Evolutionary conservation across 2,329 filamentous ascomycete species (phyloP), one percentile per base, ranked within the genome.

Genomic region (Sporothrix dimorphospora): DNA sequence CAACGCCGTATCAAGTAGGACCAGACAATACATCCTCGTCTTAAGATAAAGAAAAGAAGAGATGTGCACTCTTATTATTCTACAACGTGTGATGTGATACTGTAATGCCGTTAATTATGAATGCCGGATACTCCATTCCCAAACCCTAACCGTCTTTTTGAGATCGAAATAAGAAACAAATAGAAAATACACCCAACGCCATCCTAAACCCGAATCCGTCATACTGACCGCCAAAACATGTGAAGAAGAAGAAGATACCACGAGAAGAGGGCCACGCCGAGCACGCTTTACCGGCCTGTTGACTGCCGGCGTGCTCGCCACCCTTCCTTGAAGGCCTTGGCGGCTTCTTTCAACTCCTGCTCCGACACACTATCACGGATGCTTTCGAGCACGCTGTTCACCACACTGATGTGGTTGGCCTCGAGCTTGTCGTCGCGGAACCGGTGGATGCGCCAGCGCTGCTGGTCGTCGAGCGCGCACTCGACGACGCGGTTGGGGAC

Each of bases 371-470:
- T 90, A 78, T 98, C 94, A 73, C 90, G 87, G 76, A 99, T 98
- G 81, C 93, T 97, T 75, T 95, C 91, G 73, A 98, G 86, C 4
- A 99, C 96, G 79, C 92, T 97, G 34, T 90, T 85, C 1, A 98
- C 93, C 0, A 93, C 95, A 21, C 85, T 90, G 73, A 92, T 91
- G 81, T 98, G 94, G 78, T 99, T 99, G 0, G 93, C 94, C 76
- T 97, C 92, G 38, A 86, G 85, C 83, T 99, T 99, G 81, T 99
- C 96, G 78, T 98, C 94, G 69, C 96, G 88, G 81, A 98, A 95
- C 40, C 94, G 90, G 76, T 96, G 91, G 80, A 93, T 93, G 72
- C 94, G 89, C 96, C 96, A 99, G 27, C 90, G 85, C 21, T 88
- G 88, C 72, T 90, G 81, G 1, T 89, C 85, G 78, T 97, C 94